A percentile compares a stretch with the other conserved stretches of the same genome.
Evolutionary conservation across 2,329 filamentous ascomycete species (phyloP).

Genomic region (Sporothrix pseudoabietina): DNA sequence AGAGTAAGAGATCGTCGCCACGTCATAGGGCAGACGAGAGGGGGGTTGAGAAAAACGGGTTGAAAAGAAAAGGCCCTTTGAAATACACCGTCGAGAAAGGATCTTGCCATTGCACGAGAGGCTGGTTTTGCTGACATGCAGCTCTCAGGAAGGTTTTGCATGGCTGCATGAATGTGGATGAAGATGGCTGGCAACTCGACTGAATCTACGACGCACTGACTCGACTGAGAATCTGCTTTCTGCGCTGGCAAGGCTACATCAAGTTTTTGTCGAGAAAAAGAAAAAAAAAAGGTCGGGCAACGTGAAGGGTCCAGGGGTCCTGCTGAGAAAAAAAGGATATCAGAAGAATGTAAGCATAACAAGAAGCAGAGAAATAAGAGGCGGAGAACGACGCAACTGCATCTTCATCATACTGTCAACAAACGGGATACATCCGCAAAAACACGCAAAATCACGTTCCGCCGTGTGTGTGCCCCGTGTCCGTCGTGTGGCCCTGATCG

Average conservation of each 20-base stretch:
- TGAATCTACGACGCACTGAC: too few relatives aligned
- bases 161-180: neutral
- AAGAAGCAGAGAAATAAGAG: neutral
- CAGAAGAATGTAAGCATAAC: neutral
- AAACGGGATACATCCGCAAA: neutral
- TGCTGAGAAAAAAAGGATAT: neutral
- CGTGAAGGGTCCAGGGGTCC: neutral
- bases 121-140: slow-evolving; percentile 1
- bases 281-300: neutral
- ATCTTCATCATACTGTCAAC: neutral
- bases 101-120: neutral
- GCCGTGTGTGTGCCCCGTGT: neutral
- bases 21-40: neutral
- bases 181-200: neutral
- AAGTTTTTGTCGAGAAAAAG: neutral
- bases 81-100: neutral
- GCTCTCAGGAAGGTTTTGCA: neutral
- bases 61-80: neutral
- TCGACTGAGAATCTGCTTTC: neutral
- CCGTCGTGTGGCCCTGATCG: neutral
- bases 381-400: neutral
- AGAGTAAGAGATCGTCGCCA: neutral
- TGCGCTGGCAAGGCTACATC: neutral
- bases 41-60: neutral
- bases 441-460: neutral